Evolutionary conservation across 2,329 filamentous ascomycete species (phyloP).

Genomic region (Sporothrix pseudoabietina): DNA sequence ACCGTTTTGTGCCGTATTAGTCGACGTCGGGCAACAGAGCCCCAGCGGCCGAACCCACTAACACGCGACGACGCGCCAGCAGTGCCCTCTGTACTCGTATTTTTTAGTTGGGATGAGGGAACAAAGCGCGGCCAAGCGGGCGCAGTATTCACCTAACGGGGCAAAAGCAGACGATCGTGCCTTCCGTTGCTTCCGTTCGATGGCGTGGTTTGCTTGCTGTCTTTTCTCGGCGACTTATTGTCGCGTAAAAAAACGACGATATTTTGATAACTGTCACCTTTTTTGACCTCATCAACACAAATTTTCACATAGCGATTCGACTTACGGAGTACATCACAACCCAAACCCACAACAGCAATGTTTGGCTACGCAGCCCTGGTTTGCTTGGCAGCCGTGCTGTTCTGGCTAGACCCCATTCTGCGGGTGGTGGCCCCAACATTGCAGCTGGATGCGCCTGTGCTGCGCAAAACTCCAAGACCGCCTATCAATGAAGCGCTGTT

Average conservation of each 20-base stretch:
- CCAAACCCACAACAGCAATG: conserved; percentile 41
- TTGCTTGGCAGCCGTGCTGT: conserved; percentile 47
- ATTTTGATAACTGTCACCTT: neutral
- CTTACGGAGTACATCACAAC: neutral
- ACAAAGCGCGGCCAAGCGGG: neutral
- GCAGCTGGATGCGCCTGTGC: conserved; percentile 15
- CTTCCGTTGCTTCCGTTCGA: neutral
- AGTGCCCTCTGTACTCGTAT: neutral
- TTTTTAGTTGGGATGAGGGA: neutral
- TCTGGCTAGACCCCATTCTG: conserved; percentile 50
- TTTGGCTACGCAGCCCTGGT: conserved; percentile 49
- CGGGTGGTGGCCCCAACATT: conserved; percentile 40
- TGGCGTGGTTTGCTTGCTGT: neutral
- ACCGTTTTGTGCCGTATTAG: neutral
- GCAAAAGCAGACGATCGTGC: neutral
- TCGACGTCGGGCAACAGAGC: neutral
- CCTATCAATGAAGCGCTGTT: conserved; percentile 55
- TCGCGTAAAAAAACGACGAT: neutral
- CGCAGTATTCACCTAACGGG: conserved; percentile 21
- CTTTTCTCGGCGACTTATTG: neutral
- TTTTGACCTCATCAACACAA: neutral
- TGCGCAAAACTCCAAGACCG: conserved; percentile 45
- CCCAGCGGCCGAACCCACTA: neutral
- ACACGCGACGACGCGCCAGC: conserved; percentile 14
- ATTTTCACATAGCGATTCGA: neutral